Evolutionary conservation across 2,329 filamentous ascomycete species (phyloP), one percentile per base, ranked within the genome.

Genomic region (Didymella glomerata): DNA sequence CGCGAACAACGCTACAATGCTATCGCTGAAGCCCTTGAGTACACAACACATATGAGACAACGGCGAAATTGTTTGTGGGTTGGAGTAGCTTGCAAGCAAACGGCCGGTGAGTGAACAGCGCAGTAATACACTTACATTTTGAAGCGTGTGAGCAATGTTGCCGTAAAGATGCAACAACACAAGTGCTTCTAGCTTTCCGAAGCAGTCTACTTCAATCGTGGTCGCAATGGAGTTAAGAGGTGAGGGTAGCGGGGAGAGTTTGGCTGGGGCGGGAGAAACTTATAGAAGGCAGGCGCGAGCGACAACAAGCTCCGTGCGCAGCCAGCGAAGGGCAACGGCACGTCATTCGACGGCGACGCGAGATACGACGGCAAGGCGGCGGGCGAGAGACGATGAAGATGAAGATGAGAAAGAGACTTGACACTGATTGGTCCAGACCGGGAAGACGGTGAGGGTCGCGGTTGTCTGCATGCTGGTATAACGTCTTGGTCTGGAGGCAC

Each of bases 251-350:
- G 16, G 45, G 24, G 20, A 46, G 11, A 5, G 7, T 32, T 11
- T 40, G 46, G 42, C 18, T 47, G 22, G 11, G 11, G 18, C 40
- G 41, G 52, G 41, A 48, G 41, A 51, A 48, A 13, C 44, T 49
- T 57, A 55, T 51, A 54, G 57, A 60, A 67, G 62, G 58, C 46
- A 59, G 58, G 61, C 48, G 52, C 59, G 6, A 58, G 8, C 42
- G 38, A 56, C 59, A 48, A 36, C 61, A 44, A 52, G 48, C 38
- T 36, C 59, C 49, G 54, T 46, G 59, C 60, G 47, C 56, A 38
- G 51, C 38, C 49, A 40, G 27, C 20, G 44, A 48, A 51, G 49
- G 51, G 58, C 48, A 24, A 60, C 34, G 40, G 20, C 49, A 44
- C 50, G 45, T 46, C 45, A 54, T 46, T 40, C 24, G n/a, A 49